Conservation (phyloP, 306 rosid genomes). For the Carpinus viminea region DNA sequence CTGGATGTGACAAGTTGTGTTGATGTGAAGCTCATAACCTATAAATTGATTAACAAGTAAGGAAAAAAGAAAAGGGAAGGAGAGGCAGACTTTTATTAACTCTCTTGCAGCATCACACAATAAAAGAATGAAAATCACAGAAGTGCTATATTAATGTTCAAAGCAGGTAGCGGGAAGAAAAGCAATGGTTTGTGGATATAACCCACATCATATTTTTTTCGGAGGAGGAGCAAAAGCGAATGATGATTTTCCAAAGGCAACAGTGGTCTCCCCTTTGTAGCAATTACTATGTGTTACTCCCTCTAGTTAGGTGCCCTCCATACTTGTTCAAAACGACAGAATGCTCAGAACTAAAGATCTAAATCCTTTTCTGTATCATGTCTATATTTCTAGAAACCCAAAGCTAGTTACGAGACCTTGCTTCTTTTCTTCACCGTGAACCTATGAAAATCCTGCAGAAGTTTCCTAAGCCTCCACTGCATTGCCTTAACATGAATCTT, state of each 20-base stretch:
- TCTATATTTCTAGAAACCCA: background rate
- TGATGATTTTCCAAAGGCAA: background rate
- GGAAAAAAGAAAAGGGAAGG: background rate
- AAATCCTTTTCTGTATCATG: background rate
- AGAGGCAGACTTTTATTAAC: background rate
- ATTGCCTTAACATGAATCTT: background rate
- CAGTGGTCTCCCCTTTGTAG: background rate
- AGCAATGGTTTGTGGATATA: background rate
- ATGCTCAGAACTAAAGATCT: background rate
- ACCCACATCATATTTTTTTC: conserved; percentile 6
- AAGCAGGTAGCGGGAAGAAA: background rate
- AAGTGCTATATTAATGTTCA: background rate
- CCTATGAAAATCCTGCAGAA: background rate
- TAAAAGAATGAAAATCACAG: background rate
- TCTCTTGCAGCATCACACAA: background rate
- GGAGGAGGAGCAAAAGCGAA: background rate
- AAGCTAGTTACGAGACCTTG: background rate
- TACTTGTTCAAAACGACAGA: background rate
- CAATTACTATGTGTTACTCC: background rate
- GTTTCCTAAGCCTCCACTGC: background rate
- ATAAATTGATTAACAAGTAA: conserved; percentile 3
- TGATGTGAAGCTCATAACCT: conserved; percentile 68
- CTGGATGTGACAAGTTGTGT: conserved; percentile 49
- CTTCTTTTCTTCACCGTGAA: background rate
- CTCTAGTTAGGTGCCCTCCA: background rate